Conservation (phyloP, 2,329 filamentous ascomycete genomes). For the Atkinsonella texensis region DNA sequence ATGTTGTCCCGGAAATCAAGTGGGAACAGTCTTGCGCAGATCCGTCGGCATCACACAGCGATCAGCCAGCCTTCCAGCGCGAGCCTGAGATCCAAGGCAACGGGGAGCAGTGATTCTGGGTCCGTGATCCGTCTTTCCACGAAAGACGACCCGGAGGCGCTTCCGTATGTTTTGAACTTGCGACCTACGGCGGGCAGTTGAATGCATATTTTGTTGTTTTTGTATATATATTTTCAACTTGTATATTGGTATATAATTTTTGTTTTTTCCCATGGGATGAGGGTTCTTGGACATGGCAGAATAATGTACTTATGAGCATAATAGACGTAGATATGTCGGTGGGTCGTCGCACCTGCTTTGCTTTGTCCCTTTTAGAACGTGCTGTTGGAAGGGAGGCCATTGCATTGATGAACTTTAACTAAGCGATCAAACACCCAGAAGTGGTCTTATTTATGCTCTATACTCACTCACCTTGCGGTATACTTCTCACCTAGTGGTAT, state of each 20-base stretch:
- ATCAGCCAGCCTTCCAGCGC: slow-evolving; percentile 26
- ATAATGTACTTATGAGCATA: not conserved
- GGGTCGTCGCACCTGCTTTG: too few relatives aligned
- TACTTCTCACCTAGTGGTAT: too few relatives aligned
- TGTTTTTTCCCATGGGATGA: not conserved
- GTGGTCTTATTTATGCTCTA: too few relatives aligned
- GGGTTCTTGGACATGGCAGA: not conserved
- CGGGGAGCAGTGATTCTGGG: slow-evolving; percentile 22
- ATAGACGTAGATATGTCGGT: not conserved
- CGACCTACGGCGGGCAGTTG: slow-evolving; percentile 15
- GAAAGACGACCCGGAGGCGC: slow-evolving; percentile 17
- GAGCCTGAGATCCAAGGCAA: slow-evolving; percentile 27
- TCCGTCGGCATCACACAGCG: slow-evolving; percentile 26
- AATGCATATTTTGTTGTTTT: not conserved
- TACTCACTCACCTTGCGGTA: too few relatives aligned
- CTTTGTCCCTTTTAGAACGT: too few relatives aligned
- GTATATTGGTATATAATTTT: not conserved
- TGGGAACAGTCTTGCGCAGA: slow-evolving; percentile 29
- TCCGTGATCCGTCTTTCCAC: slow-evolving; percentile 39
- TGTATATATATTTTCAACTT: not conserved
- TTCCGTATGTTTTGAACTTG: slow-evolving; percentile 27
- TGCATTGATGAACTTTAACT: too few relatives aligned
- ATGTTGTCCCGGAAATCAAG: slow-evolving; percentile 25
- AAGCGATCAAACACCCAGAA: too few relatives aligned
- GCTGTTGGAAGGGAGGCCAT: too few relatives aligned